These are phyloP conservation scores for Kodamaea derodonti DNA, from an alignment of 1,139 yeast genomes.

Conservation along the genomic window DNA sequence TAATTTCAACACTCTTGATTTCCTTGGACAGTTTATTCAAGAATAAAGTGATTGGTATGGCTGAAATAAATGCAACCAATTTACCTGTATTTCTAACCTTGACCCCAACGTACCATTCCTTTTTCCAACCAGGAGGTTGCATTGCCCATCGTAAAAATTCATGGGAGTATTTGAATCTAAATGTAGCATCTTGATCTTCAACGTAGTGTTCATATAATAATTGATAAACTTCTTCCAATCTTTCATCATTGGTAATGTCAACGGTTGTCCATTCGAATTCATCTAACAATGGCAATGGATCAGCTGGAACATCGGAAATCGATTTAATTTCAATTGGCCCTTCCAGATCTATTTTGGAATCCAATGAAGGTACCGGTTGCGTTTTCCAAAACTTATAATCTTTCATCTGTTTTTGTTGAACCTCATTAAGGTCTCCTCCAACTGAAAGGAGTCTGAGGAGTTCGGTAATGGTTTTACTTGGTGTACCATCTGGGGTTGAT, in stretches of 20 bases:
- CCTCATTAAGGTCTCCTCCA: constrained; percentile 53
- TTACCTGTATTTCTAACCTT: constrained; percentile 73
- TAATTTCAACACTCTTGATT: constrained; percentile 79
- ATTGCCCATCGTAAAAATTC: constrained; percentile 90
- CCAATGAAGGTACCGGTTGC: constrained; percentile 85
- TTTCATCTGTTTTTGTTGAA: constrained; percentile 66
- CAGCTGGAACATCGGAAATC: constrained; percentile 65
- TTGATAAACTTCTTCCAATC: constrained; percentile 72
- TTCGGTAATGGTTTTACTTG: constrained; percentile 43
- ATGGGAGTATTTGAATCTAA: constrained; percentile 84
- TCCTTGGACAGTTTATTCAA: constrained; percentile 49
- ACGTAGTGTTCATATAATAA: constrained; percentile 86
- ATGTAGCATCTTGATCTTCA: constrained; percentile 88
- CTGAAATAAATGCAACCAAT: constrained; percentile 88
- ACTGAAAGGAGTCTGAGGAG: constrained; percentile 45
- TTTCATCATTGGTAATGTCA: constrained; percentile 55
- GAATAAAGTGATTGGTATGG: constrained; percentile 71
- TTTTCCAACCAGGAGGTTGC: constrained; percentile 88
- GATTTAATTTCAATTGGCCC: constrained; percentile 83
- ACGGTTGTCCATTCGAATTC: constrained; percentile 89
- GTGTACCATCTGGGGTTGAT: too few species aligned
- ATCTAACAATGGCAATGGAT: constrained; percentile 65
- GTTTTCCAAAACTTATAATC: constrained; percentile 98
- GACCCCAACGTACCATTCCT: constrained; percentile 92
- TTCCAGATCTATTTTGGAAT: constrained; percentile 61